phyloP scores from a whole-genome alignment of 1,139 yeast genomes.

The Candida tropicalis region DNA sequence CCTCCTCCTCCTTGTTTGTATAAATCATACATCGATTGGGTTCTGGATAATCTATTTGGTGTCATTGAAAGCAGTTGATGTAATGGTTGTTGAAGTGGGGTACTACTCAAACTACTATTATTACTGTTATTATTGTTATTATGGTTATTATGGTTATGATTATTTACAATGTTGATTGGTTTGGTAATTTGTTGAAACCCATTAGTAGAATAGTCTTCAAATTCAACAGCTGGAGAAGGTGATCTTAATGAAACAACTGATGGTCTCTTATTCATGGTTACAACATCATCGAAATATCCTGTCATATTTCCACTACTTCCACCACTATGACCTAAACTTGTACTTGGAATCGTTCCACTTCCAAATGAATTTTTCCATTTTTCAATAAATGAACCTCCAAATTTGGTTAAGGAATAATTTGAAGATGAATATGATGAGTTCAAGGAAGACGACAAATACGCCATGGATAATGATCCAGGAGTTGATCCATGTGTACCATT shows the following conservation, averaged over 20 bases:
- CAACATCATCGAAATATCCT: slow-evolving; percentile 20
- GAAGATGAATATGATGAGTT: slow-evolving; percentile 40
- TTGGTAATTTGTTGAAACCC: slow-evolving; percentile 16
- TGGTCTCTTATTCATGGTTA: slow-evolving; percentile 26
- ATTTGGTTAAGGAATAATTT: slow-evolving; percentile 40
- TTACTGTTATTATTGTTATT: slow-evolving; percentile 1
- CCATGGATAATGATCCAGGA: slow-evolving; percentile 44
- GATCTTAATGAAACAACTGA: slow-evolving; percentile 40
- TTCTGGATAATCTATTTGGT: slow-evolving; percentile 32
- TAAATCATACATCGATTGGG: slow-evolving; percentile 44
- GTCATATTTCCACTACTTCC: slow-evolving; percentile 10
- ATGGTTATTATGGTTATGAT: not conserved
- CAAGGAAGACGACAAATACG: slow-evolving; percentile 46
- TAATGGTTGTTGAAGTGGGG: not conserved
- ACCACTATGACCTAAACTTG: slow-evolving; percentile 5
- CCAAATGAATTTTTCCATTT: slow-evolving; percentile 45
- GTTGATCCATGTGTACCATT: slow-evolving; percentile 22
- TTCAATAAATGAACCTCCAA: slow-evolving; percentile 52
- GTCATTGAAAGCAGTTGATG: slow-evolving; percentile 14
- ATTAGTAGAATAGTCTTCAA: slow-evolving; percentile 46
- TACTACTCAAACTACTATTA: not conserved
- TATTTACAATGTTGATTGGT: slow-evolving; percentile 15
- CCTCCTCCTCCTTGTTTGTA: slow-evolving; percentile 20
- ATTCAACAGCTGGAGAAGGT: slow-evolving; percentile 52
- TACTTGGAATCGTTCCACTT: slow-evolving; percentile 5